Evolutionary conservation across 345 rosid species (phyloP), one percentile per base, ranked within the genome.

Genomic region (Eucalyptus dawsonii): DNA sequence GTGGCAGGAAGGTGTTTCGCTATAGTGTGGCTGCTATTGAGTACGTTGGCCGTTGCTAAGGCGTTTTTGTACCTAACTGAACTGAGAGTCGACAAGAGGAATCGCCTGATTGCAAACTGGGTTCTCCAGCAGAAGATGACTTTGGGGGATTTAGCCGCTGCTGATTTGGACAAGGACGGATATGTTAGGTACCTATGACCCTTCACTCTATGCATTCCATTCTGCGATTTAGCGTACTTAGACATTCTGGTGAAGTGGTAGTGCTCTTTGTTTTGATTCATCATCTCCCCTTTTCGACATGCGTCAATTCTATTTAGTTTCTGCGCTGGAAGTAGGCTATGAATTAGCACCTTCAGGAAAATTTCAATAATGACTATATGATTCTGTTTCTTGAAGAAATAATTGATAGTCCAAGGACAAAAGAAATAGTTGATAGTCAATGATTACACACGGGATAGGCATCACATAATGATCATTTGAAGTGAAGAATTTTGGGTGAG

Each of bases 81-180:
- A 92, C 89, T 93, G 3, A 91, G 95, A 90, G 94, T 96, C 49
- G 94, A 96, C 85, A 95, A 89, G 94, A 92, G 95, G 89, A 94
- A 92, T 85, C 91, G 96, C 7, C 93, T 89, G 81, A 90, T 96
- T 27, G 95, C 96, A 2, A 93, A 94, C 87, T 94, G 95, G 96
- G 94, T 96, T 89, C 95, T 95, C 69, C 94, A 94, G 86, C 94
- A 89, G 89, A 93, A 95, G 92, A 90, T 95, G 88, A 95, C 96
- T 5, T 86, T 95, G 34, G 96, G 95, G 50, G 97, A 94, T 89
- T 88, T 95, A 44, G 91, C 94, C 72, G 97, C 97, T 29, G 97
- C 97, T 11, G 96, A 95, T 88, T 92, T 95, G 72, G 96, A 95
- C 54, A 91, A 95, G 53, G 96, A 95, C 81, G 96, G 96, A n/a